Conservation (phyloP, 2,329 filamentous ascomycete genomes). For the Cordyceps javanica region DNA sequence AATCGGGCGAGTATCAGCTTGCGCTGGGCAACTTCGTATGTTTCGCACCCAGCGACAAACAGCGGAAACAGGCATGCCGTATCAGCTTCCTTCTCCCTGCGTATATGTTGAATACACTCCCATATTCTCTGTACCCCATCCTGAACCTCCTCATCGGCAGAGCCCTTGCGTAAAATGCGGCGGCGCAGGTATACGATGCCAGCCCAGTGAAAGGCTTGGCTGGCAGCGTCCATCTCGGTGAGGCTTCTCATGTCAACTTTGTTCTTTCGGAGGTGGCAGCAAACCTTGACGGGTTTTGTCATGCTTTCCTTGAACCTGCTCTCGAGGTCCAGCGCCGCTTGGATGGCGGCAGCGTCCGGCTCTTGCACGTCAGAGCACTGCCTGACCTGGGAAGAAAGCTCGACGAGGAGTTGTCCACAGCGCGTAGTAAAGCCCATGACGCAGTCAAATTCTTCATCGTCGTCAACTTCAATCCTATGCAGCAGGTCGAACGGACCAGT, state of each 20-base stretch:
- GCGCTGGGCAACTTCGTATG: conserved; percentile 48
- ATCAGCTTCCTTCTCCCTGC: conserved; percentile 63
- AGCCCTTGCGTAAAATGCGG: conserved; percentile 59
- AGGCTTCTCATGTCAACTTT: conserved; percentile 49
- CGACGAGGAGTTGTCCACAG: conserved; percentile 71
- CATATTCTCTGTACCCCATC: conserved; percentile 58
- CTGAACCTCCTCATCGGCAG: conserved; percentile 54
- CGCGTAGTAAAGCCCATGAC: conserved; percentile 54
- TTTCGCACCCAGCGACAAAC: conserved; percentile 77
- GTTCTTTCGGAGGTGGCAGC: conserved; percentile 40
- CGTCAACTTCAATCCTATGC: not conserved
- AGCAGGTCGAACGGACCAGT: conserved; percentile 2
- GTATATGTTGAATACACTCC: conserved; percentile 53
- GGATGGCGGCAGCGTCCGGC: conserved; percentile 19
- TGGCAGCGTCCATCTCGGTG: conserved; percentile 62
- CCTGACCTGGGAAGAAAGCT: conserved; percentile 1
- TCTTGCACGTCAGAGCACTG: not conserved
- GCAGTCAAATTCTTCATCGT: conserved; percentile 66
- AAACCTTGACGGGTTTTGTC: conserved; percentile 34
- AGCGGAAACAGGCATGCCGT: conserved; percentile 72
- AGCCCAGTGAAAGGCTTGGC: conserved; percentile 74
- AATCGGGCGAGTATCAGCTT: conserved; percentile 60
- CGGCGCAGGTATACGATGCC: conserved; percentile 70
- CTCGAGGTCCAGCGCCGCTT: conserved; percentile 52
- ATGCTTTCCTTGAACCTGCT: conserved; percentile 54